Evolutionary conservation across 768 basidiomycete genomes (phyloP).

Genomic region (Calocybe indica): DNA sequence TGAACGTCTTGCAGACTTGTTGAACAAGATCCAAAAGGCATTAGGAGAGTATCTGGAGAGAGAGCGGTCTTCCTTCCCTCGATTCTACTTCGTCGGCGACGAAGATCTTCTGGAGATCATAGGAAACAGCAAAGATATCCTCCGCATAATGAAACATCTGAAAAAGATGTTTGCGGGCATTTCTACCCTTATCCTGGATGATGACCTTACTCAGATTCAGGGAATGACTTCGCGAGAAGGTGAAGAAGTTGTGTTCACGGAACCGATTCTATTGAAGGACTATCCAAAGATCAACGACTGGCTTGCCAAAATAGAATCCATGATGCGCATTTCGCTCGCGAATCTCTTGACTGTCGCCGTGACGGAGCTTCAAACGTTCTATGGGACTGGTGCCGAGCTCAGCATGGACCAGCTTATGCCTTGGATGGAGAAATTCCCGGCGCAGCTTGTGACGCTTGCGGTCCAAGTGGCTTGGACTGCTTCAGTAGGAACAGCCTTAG

Average conservation of each 20-base stretch:
- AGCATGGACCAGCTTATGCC: conserved; percentile 63
- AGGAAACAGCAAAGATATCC: conserved; percentile 98
- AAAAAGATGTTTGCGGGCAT: conserved; percentile 99
- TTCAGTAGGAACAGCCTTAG: conserved; percentile 70
- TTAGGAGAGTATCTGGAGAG: conserved; percentile 98
- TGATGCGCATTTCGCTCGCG: conserved; percentile 90
- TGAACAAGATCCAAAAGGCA: conserved; percentile 99
- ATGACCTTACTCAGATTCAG: conserved; percentile 81
- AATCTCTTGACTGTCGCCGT: conserved; percentile 77
- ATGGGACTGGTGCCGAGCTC: conserved; percentile 58
- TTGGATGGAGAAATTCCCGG: conserved; percentile 94
- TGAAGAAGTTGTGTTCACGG: conserved; percentile 82
- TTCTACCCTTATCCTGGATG: conserved; percentile 82
- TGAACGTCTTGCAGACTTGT: conserved; percentile 90
- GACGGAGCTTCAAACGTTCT: conserved; percentile 74
- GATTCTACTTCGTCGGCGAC: conserved; percentile 99
- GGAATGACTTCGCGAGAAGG: conserved; percentile 96
- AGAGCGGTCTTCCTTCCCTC: conserved; percentile 95
- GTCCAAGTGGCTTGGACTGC: conserved; percentile 93
- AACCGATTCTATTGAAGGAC: conserved; percentile 83
- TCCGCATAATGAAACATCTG: conserved; percentile 97
- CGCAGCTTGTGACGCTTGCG: conserved; percentile 94
- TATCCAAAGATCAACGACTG: conserved; percentile 99
- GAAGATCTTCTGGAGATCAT: conserved; percentile 98
- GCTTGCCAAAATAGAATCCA: conserved; percentile 85